Base-by-base conservation (phyloP, 129 eudicot genomes). In the Helichrysum umbraculigerum region DNA sequence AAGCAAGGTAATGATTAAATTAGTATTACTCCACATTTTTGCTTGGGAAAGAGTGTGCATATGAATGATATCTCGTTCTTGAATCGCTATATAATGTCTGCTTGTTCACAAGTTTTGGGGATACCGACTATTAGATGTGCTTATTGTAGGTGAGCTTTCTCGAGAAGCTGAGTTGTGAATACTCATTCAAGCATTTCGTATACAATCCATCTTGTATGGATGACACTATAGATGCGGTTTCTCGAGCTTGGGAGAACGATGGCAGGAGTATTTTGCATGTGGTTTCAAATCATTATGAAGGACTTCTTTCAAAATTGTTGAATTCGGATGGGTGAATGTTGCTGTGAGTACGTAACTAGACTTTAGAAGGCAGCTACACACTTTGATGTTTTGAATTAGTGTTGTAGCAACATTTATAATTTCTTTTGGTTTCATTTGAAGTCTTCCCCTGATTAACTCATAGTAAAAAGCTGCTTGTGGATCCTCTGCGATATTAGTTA, bases 121-220 rank as follows among this genome's bases (percentile, higher is more conserved):
- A 12, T 14, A 44, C 52, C 52, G 52, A 3, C 5, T 37, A 70
- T 69, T 73, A 2, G 12, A 39, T 39, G 3, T 39, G 65, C 70
- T 47, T 79, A 58, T 61, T 87, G 58, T 54, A 94, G 98, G 90
- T 71, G 50, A 61, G 66, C 71, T 76, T 84, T 79, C 88, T 94
- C 29, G 83, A 87, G 83, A 87, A 73, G 79, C 75, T 84, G 70
- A 87, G 87, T 35, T 69, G 41, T 52, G 68, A 30, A 37, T 82
- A 83, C 81, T 84, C 89, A 2, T 77, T 84, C 69, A 63, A 63
- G 69, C 60, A 70, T 56, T 87, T 87, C 79, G 16, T 72, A 28
- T 77, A 84, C 78, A 58, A 73, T 74, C 72, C 74, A 72, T 87
- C 88, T 17, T 75, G 85, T 16, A 64, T 76, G 32, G 89, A 83